phyloP scores from a whole-genome alignment of 257 asterid genomes.

The Fraxinus pennsylvanica region DNA sequence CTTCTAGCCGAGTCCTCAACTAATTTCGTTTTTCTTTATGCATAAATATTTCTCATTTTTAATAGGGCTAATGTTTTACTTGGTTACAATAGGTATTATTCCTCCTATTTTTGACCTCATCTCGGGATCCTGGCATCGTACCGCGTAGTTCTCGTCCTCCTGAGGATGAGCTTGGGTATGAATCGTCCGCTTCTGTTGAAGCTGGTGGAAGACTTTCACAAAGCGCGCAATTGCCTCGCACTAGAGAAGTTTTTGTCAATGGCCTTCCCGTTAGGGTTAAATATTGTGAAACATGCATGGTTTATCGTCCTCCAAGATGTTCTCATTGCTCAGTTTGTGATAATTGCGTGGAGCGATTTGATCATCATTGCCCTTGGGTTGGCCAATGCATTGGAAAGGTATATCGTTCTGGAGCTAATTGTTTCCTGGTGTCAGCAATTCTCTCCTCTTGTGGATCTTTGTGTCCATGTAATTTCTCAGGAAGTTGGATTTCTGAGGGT shows the following conservation, averaged over 20 bases:
- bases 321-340: constrained; percentile 82
- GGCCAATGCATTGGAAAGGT: constrained; percentile 90
- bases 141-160: constrained; percentile 67
- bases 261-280: constrained; percentile 64
- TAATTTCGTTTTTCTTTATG: background rate
- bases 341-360: constrained; percentile 81
- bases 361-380: constrained; percentile 92
- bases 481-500: background rate
- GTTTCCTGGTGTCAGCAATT: background rate
- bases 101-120: constrained; percentile 66
- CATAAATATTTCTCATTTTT: background rate
- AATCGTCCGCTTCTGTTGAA: constrained; percentile 33
- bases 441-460: background rate
- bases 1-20: background rate
- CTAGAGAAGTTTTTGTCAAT: constrained; percentile 59
- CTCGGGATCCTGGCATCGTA: constrained; percentile 77
- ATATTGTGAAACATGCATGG: constrained; percentile 75
- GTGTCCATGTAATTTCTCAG: background rate
- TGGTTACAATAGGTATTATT: constrained; percentile 28
- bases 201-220: constrained; percentile 27
- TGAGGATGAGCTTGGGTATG: constrained; percentile 35
- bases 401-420: constrained; percentile 8
- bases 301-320: constrained; percentile 83
- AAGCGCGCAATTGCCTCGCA: constrained; percentile 36
- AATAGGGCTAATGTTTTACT: constrained; percentile 10